Base-by-base conservation (phyloP, 192 early-diverging fungal genomes). In the Jimgerdemannia lactiflua region DNA sequence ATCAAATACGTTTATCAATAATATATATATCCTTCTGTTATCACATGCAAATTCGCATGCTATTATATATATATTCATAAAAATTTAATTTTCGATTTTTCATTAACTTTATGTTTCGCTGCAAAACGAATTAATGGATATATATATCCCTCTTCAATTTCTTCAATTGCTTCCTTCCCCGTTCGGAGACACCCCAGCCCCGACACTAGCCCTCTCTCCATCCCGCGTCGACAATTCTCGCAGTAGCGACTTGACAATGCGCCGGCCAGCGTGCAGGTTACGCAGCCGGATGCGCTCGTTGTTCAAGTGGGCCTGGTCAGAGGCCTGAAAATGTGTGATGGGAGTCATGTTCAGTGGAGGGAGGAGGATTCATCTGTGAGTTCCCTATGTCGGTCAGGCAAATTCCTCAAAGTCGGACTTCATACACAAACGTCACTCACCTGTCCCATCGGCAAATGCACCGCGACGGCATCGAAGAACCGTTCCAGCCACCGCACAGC, bases 401-500 rank as follows among this genome's bases (percentile, higher is more conserved):
- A 17, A 4, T 39, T 17, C 29, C 14, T 29, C 29, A 29, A 29
- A 29, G 29, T 29, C 29, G 29, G 29, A 0, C 29, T 1, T 29
- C 1, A 29, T 29, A 29, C 29, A 29, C 29, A 29, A 29, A 29
- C 29, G 29, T 29, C 29, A 29, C 74, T 66, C 79, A 85, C 83
- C 75, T 89, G 93, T 66, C 93, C 93, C 89, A 94, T 90, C 3
- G 93, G 92, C 73, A 94, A 86, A 74, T 94, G 90, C 42, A 94
- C 88, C 10, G 91, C 90, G 0, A 86, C 82, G 0, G 92, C 89
- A 10, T 87, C 75, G 72, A 90, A 86, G 40, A 88, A 89, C 43
- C 82, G 83, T 76, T 93, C 93, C 9, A 94, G 85, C 90, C 89
- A 93, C 11, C 88, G 87, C 19, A 94, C 88, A 0, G 93, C 91